These are phyloP conservation scores for Aegilops longissima DNA, from an alignment of 176 grass and related monocot species.

Conservation along the genomic window DNA sequence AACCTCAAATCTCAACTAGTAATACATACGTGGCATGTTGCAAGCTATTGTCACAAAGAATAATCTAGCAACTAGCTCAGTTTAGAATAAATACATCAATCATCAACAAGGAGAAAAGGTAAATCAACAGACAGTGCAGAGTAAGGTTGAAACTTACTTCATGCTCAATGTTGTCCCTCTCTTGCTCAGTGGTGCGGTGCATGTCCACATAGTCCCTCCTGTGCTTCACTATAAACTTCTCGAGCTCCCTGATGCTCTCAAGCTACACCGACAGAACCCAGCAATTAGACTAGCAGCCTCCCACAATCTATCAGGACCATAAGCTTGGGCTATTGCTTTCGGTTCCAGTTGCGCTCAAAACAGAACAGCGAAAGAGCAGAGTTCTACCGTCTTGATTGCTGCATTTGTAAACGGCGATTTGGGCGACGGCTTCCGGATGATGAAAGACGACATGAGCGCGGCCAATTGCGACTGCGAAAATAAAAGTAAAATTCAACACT, in stretches of 20 bases:
- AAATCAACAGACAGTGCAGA: not conserved
- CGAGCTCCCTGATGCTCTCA: constrained; percentile 75
- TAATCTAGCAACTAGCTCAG: not conserved
- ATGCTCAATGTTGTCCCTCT: constrained; percentile 95
- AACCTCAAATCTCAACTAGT: not conserved
- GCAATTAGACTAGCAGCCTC: not conserved
- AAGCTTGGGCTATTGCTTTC: not conserved
- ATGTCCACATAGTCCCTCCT: constrained; percentile 87
- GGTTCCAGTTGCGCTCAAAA: not conserved
- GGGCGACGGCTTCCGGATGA: constrained; percentile 69
- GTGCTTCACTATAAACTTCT: constrained; percentile 83
- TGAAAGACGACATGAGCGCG: constrained; percentile 75
- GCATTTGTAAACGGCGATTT: constrained; percentile 73
- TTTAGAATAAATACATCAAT: not conserved
- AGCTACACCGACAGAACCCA: constrained; percentile 53
- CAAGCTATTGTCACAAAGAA: not conserved
- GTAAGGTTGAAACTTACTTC: constrained; percentile 50
- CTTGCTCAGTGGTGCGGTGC: constrained; percentile 87
- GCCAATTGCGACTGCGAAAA: constrained; percentile 66
- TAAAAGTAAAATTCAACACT: not conserved
- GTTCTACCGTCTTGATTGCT: constrained; percentile 81
- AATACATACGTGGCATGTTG: not conserved
- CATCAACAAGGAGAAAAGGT: not conserved
- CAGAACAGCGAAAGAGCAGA: not conserved
- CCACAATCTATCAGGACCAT: not conserved